Evolutionary conservation across 2,329 filamentous ascomycete species (phyloP).

Genomic region (Fusarium siculi): DNA sequence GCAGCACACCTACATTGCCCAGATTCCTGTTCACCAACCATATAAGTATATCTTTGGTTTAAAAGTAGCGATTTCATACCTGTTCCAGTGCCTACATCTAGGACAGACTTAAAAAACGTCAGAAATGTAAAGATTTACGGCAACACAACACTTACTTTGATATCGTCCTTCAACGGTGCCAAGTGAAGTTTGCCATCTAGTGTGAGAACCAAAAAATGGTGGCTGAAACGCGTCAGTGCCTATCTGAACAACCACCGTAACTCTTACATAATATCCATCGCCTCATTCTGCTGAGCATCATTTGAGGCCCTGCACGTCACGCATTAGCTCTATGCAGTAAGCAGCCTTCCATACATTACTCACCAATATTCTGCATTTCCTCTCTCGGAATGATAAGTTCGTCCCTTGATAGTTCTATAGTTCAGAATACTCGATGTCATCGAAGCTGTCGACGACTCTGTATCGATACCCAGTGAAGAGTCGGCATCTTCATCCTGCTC

Average conservation of each 20-base stretch:
- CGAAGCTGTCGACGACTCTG: background rate
- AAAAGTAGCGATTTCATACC: background rate
- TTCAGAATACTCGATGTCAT: slow-evolving; percentile 3
- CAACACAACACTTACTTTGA: background rate
- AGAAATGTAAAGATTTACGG: background rate
- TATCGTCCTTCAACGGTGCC: background rate
- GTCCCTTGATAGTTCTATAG: background rate
- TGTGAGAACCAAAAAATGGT: slow-evolving; percentile 5
- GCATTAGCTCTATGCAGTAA: background rate
- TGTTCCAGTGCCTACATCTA: slow-evolving; percentile 9
- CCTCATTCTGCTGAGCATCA: slow-evolving; percentile 6
- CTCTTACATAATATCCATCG: slow-evolving; percentile 8
- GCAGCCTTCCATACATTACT: background rate
- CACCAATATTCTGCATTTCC: slow-evolving; percentile 4
- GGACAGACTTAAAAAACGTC: background rate
- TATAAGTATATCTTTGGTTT: background rate
- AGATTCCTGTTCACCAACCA: background rate
- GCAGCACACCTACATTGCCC: background rate
- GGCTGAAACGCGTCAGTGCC: background rate
- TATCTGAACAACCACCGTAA: accelerated
- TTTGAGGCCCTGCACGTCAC: background rate
- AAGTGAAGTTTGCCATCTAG: background rate
- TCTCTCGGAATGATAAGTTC: background rate
- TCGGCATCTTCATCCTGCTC: background rate
- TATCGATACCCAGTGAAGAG: background rate